Evolutionary conservation across 2,329 filamentous ascomycete species (phyloP), one percentile per base, ranked within the genome.

Genomic region (Cercospora sojina): DNA sequence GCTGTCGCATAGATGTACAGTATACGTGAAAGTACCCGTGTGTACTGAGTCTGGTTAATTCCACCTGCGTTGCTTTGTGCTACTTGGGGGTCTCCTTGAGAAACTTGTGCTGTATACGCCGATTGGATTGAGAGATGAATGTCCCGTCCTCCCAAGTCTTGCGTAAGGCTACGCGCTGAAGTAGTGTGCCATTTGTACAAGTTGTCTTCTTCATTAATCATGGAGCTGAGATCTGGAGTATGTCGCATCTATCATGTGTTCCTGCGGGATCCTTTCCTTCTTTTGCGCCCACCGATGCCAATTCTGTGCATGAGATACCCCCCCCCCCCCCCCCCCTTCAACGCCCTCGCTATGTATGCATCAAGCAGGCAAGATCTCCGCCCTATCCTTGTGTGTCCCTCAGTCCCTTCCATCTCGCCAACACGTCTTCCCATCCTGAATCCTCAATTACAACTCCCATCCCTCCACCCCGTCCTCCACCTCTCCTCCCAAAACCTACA

Each of bases 401-500:
- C n/a, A n/a, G n/a, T n/a, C n/a, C n/a, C n/a, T n/a, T n/a, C n/a
- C n/a, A n/a, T n/a, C n/a, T n/a, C n/a, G n/a, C n/a, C n/a, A n/a
- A n/a, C n/a, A n/a, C n/a, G n/a, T n/a, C 41, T 23, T 47, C 43
- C 43, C 43, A 20, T 49, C 43, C 10, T 47, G 3, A 35, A 35
- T 35, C 8, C 31, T 13, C 76, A 88, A 79, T 86, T 87, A 77
- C 88, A 90, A 64, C 87, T 80, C 20, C 88, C 88, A 81, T 90
- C 88, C 77, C 84, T 87, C 90, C 91, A 97, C 0, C 95, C 95
- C 1, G 91, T 95, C 80, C 91, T 85, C 95, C 95, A 99, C 78
- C 95, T 86, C 84, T 98, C 91, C 78, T 97, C 89, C 94, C 95
- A 98, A 74, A 84, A 87, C 64, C 83, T 83, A 81, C 95, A 99